Evolutionary conservation across 805 yeast genomes (phyloP).

Genomic region (Torulaspora quercuum): DNA sequence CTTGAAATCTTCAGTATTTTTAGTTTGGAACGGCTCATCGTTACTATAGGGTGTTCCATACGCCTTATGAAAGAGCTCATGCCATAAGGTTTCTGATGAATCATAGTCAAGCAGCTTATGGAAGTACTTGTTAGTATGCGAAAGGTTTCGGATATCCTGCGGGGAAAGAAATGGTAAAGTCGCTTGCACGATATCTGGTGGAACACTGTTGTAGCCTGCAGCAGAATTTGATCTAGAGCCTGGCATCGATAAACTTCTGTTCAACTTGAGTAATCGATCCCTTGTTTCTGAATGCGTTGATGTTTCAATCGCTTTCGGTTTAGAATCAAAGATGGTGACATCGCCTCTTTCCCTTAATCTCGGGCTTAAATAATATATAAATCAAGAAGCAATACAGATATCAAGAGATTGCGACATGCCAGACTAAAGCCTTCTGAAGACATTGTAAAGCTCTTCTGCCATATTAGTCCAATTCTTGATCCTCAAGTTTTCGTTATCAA

Average conservation of each 20-base stretch:
- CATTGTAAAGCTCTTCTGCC: constrained; percentile 56
- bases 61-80: constrained; percentile 31
- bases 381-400: too few species aligned
- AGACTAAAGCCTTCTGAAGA: constrained; percentile 46
- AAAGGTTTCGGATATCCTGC: constrained; percentile 31
- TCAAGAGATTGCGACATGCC: too few species aligned
- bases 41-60: constrained; percentile 29
- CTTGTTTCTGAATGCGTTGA: background rate
- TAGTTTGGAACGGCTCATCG: constrained; percentile 31
- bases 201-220: constrained; percentile 17
- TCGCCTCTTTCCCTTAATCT: too few species aligned
- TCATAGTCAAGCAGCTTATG: constrained; percentile 27
- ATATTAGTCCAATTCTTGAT: constrained; percentile 74
- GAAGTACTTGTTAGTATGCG: constrained; percentile 34
- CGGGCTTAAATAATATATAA: too few species aligned
- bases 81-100: constrained; percentile 33
- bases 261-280: too few species aligned
- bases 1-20: constrained; percentile 20
- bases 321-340: too few species aligned
- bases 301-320: background rate
- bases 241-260: constrained; percentile 1
- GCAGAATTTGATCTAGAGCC: background rate
- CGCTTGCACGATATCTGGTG: constrained; percentile 34
- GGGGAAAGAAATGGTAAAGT: constrained; percentile 31
- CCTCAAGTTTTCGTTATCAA: constrained; percentile 80